Evolutionary conservation across 2,329 filamentous ascomycete species (phyloP).

Genomic region (Fusarium compactum): DNA sequence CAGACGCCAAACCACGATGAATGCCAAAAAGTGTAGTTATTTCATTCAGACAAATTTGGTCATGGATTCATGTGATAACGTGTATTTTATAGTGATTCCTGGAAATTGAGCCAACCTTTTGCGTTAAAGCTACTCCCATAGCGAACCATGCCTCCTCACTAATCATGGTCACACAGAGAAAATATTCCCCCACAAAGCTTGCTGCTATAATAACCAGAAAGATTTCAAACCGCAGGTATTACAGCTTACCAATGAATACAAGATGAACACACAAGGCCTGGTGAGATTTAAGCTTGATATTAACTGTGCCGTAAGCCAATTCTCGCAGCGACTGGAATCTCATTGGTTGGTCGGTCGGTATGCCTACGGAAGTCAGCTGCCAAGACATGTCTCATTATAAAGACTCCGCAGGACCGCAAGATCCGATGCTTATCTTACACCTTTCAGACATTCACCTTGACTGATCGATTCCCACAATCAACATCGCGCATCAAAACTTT

Average conservation of each 20-base stretch:
- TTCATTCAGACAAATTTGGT: too few relatives aligned
- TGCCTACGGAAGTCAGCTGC: not conserved
- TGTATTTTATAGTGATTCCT: too few relatives aligned
- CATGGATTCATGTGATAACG: too few relatives aligned
- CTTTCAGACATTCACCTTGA: not conserved
- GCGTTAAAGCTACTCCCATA: too few relatives aligned
- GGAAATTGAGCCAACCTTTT: too few relatives aligned
- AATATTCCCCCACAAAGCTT: too few relatives aligned
- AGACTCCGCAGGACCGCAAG: not conserved
- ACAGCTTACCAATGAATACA: fast-evolving
- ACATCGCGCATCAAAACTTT: too few relatives aligned
- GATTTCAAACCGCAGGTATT: too few relatives aligned
- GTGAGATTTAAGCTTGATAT: not conserved
- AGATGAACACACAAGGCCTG: fast-evolving
- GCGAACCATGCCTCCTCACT: too few relatives aligned
- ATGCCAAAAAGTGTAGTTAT: too few relatives aligned
- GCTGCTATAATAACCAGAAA: too few relatives aligned
- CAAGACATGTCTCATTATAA: not conserved
- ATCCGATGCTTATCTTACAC: not conserved
- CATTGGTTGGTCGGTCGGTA: not conserved
- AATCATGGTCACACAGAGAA: too few relatives aligned
- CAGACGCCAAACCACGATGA: not conserved
- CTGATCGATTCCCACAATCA: fast-evolving
- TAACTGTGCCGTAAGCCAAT: not conserved
- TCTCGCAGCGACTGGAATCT: fast-evolving